Base-by-base conservation (phyloP, 2,329 filamentous ascomycete species). In the Aspergillus ibericus region DNA sequence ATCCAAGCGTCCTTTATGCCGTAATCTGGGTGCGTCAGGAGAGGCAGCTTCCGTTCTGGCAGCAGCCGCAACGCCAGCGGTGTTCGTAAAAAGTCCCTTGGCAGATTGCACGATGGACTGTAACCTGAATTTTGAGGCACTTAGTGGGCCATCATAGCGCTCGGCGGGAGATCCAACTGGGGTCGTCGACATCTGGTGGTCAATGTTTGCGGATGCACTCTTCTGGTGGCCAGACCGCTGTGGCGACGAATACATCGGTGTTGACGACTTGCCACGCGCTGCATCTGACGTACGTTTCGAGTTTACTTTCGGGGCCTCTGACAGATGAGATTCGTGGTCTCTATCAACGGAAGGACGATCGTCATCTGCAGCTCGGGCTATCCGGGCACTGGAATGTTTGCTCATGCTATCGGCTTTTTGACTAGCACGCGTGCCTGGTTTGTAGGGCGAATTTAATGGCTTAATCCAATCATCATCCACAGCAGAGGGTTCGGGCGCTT, bases 31-130 rank as follows among this genome's bases (percentile, higher is more conserved):
- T 18, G 73, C 69, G 29, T 72, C 73, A 9, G 79, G 77, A 13
- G 80, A 80, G 7, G 82, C 76, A 29, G 78, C 79, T 61, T 87
- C 85, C 59, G 85, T 70, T 64, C 83, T 86, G 2, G 82, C 82
- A 46, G 85, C 82, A 47, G 83, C 83, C 61, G 84, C 85, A 12
- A 82, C 74, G 46, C 82, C 80, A 59, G 82, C 85, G 61, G 83
- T 93, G 65, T 90, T 96, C 16, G 89, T 91, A 62, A 97, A 88
- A 50, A 97, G 84, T 13, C 89, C 91, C 73, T 90, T 93, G 4
- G 93, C 95, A 56, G 88, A 90, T 75, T 92, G 93, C 67, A 97
- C 81, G 59, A 96, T 92, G 9, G 93, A 96, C 48, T 93, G 96
- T 49, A 98, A 81, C 72, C 92, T 96, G 70, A 90, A 91, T 78